A percentile compares a stretch with the other conserved stretches of the same genome.
Evolutionary conservation across 2,329 filamentous ascomycete species (phyloP).

Genomic region (Cladosporium halotolerans): DNA sequence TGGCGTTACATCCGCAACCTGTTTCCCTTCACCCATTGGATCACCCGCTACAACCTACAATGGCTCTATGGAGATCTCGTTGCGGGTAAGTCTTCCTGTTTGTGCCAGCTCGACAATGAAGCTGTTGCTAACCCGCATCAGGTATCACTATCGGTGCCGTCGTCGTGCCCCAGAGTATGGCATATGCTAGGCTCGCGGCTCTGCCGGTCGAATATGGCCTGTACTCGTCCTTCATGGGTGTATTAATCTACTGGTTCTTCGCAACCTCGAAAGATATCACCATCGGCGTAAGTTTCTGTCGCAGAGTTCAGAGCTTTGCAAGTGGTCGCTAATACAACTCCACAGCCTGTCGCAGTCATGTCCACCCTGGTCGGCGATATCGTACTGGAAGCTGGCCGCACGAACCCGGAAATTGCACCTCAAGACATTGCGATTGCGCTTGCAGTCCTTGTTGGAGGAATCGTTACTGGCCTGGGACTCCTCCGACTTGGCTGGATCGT

Average conservation of each 20-base stretch:
- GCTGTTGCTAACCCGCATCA: constrained; percentile 21
- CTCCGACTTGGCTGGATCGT: constrained; percentile 82
- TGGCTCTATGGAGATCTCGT: constrained; percentile 88
- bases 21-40: constrained; percentile 90
- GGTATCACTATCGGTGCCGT: constrained; percentile 68
- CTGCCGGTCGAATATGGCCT: constrained; percentile 79
- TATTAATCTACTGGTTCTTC: constrained; percentile 94
- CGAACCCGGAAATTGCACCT: constrained; percentile 52
- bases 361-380: constrained; percentile 84
- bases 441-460: constrained; percentile 67
- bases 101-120: not conserved
- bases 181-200: constrained; percentile 78
- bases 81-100: constrained; percentile 55
- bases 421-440: constrained; percentile 72
- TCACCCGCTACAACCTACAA: constrained; percentile 76
- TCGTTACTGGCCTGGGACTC: constrained; percentile 73
- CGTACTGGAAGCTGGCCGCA: constrained; percentile 55
- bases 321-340: not conserved
- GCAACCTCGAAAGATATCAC: constrained; percentile 98
- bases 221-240: constrained; percentile 94
- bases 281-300: constrained; percentile 63
- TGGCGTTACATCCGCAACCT: constrained; percentile 60
- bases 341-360: constrained; percentile 87
- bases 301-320: not conserved
- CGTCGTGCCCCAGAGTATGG: constrained; percentile 95